These are phyloP conservation scores for Lathyrus sativus DNA, from an alignment of 306 rosid genomes.

Conservation along the genomic window DNA sequence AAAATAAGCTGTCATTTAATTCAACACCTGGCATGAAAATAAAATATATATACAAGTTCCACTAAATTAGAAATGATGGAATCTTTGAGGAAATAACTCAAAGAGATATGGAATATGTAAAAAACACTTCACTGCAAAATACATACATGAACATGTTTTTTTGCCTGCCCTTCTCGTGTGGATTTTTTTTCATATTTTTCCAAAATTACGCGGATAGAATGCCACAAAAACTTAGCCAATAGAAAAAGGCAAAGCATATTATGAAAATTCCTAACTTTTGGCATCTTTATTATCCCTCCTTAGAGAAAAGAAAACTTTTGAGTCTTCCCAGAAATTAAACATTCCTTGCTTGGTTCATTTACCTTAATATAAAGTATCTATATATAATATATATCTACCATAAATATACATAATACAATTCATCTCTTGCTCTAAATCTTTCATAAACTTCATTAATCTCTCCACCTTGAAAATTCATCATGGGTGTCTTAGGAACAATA, in stretches of 20 bases:
- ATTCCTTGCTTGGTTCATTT: conserved; percentile 57
- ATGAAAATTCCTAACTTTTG: conserved; percentile 10
- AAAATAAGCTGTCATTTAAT: neutral
- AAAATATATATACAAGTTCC: neutral
- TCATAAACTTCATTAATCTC: neutral
- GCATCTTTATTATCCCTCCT: neutral
- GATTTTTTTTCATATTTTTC: too few species aligned
- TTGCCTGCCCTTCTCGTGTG: neutral
- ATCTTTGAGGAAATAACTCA: neutral
- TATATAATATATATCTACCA: neutral
- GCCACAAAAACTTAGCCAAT: neutral
- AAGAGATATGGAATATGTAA: conserved; percentile 2
- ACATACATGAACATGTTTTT: neutral
- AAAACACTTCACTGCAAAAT: neutral
- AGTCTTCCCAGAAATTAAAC: conserved; percentile 3
- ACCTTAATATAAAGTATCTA: conserved; percentile 5
- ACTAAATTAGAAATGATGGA: neutral
- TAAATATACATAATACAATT: conserved; percentile 27
- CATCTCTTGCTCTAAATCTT: conserved; percentile 24
- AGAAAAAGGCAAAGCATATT: conserved; percentile 5
- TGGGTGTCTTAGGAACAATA: conserved; percentile 73
- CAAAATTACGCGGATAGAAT: neutral
- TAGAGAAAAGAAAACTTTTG: conserved; percentile 48
- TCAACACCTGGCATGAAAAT: neutral
- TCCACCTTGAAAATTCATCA: conserved; percentile 30